Evolutionary conservation across 2,329 filamentous ascomycete species (phyloP).

Genomic region (Aspergillus vadensis): DNA sequence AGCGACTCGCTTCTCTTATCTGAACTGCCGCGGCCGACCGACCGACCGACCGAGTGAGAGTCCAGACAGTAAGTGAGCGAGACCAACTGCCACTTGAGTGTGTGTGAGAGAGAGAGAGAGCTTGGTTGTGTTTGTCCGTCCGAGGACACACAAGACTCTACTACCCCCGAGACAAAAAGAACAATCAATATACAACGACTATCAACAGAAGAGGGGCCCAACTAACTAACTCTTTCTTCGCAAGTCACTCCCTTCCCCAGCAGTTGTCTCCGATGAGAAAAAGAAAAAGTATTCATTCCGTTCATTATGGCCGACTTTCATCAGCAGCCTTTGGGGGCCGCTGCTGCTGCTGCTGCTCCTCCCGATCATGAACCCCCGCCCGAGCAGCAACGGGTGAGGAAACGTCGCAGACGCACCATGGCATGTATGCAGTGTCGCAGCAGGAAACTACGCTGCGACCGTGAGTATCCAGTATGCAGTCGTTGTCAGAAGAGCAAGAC

Average conservation of each 20-base stretch:
- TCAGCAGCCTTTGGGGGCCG: constrained; percentile 6
- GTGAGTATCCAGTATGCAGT: constrained; percentile 44
- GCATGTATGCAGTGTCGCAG: constrained; percentile 46
- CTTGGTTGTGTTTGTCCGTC: too few relatives aligned
- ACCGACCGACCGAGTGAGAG: background rate
- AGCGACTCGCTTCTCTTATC: constrained; percentile 6
- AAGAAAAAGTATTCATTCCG: background rate
- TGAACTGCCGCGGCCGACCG: background rate
- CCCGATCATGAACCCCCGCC: constrained; percentile 8
- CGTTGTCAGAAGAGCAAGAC: constrained; percentile 43
- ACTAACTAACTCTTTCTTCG: background rate
- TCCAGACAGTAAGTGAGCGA: background rate
- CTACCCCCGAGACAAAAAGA: too few relatives aligned
- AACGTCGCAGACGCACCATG: constrained; percentile 43
- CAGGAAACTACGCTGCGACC: constrained; percentile 47
- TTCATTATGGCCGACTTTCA: constrained; percentile 20
- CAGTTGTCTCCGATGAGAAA: background rate
- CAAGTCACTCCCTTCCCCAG: background rate
- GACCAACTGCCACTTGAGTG: too few relatives aligned
- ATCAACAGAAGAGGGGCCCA: background rate
- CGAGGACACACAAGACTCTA: too few relatives aligned
- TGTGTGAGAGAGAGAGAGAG: too few relatives aligned
- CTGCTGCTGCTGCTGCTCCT: background rate
- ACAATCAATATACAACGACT: too few relatives aligned
- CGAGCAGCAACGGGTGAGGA: constrained; percentile 34